Evolutionary conservation across 148 eudicot genomes (phyloP).

Genomic region (Amaranthus palmeri): DNA sequence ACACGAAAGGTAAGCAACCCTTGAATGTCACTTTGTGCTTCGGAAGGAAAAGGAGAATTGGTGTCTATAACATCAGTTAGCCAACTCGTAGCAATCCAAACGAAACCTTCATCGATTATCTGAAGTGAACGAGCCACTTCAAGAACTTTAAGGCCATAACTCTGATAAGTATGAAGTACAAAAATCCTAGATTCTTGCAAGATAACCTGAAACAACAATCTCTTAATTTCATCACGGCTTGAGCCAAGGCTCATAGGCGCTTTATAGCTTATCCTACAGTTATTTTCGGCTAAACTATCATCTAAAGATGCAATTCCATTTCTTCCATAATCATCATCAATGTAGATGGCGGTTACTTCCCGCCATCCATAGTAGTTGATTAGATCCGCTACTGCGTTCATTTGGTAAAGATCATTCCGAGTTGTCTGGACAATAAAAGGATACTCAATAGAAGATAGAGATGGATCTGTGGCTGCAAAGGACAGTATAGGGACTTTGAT

Average conservation of each 20-base stretch:
- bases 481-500: constrained; percentile 65
- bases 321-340: constrained; percentile 63
- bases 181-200: constrained; percentile 48
- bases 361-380: constrained; percentile 54
- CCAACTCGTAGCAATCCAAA: constrained; percentile 77
- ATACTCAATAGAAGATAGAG: constrained; percentile 47
- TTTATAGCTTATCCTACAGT: constrained; percentile 46
- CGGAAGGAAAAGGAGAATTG: constrained; percentile 30
- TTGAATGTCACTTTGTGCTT: constrained; percentile 34
- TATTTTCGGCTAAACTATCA: constrained; percentile 39
- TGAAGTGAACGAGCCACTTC: constrained; percentile 44
- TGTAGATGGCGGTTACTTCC: constrained; percentile 52
- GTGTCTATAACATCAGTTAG: constrained; percentile 52
- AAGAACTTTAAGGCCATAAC: constrained; percentile 37
- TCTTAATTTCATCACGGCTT: constrained; percentile 37
- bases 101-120: constrained; percentile 55
- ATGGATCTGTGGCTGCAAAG: constrained; percentile 60
- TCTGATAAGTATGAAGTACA: constrained; percentile 48
- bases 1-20: constrained; percentile 50
- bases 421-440: constrained; percentile 49
- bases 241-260: constrained; percentile 38
- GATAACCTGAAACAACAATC: constrained; percentile 35
- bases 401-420: constrained; percentile 51
- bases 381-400: constrained; percentile 61
- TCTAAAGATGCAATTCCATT: constrained; percentile 49